Base-by-base conservation (phyloP, 2,329 filamentous ascomycete genomes). In the Tetracladium maxilliforme region DNA sequence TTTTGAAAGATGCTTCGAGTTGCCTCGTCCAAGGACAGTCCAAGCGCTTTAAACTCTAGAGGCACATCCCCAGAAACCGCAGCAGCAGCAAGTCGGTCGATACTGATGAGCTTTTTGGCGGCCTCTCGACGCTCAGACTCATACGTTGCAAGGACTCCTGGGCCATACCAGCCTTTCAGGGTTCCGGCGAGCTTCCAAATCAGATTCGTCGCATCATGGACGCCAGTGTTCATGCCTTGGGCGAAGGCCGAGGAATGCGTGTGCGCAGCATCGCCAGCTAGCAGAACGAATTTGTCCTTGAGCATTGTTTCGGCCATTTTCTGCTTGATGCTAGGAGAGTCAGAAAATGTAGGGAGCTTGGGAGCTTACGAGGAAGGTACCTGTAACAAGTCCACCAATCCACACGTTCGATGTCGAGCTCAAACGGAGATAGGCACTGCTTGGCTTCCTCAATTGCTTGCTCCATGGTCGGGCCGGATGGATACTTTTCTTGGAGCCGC, bases 71-170 rank as follows among this genome's bases (percentile, higher is more conserved):
- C 29, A 58, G 53, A 42, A 61, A 61, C 30, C 57, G 56, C 19
- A 57, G 57, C 31, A 61, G 61, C 36, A 47, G 59, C 14, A 56
- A 61, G 35, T 43, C 61, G 26, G 56, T 61, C 34, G n/a, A n/a
- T n/a, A n/a, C n/a, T n/a, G n/a, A n/a, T n/a, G n/a, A n/a, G n/a
- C n/a, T n/a, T n/a, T n/a, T n/a, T n/a, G n/a, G n/a, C n/a, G n/a
- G n/a, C n/a, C n/a, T n/a, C 9, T 23, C 19, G 17, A n/a, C 46
- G 36, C 25, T 50, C 46, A 3, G 26, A 21, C 9, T 36, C 24
- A 22, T 49, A 50, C 2, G 40, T 47, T 11, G 38, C 27, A 5
- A 49, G 35, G 2, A 45, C 27, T 10, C 35, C 28, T 4, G 28
- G 30, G 7, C 34, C 32, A 14, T 33, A 29, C 21, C 33, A 33